Percentiles rank a stretch among this genome's conserved stretches.
These are phyloP conservation scores for Candida piceae DNA, from an alignment of 805 yeast species.

Conservation along the genomic window DNA sequence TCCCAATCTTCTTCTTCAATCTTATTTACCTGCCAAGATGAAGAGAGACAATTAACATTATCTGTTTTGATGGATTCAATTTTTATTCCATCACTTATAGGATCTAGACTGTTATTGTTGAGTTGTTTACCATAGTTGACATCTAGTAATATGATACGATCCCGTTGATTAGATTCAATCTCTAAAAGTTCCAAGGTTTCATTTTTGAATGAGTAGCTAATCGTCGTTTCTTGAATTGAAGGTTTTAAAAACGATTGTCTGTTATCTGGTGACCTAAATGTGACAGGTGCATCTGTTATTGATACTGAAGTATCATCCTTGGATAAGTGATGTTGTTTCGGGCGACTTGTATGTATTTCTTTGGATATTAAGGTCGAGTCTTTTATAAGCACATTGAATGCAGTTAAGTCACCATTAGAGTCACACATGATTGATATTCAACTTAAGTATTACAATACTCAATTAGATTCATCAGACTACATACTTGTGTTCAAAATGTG, in stretches of 20 bases:
- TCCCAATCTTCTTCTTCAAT: slow-evolving; percentile 11
- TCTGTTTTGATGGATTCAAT: slow-evolving; percentile 1
- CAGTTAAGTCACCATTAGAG: neutral
- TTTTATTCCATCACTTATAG: slow-evolving; percentile 6
- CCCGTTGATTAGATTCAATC: neutral
- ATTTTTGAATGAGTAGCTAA: slow-evolving; percentile 7
- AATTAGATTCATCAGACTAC: no score
- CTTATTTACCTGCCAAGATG: slow-evolving; percentile 11
- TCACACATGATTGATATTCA: no score
- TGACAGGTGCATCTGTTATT: neutral
- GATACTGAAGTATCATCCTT: neutral
- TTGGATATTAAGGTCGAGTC: slow-evolving; percentile 9
- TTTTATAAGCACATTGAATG: slow-evolving; percentile 8
- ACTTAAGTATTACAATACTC: neutral
- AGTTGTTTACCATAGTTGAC: slow-evolving; percentile 2
- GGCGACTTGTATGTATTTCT: slow-evolving; percentile 5
- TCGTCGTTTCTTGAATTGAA: neutral
- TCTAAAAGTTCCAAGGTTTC: slow-evolving; percentile 10
- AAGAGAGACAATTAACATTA: slow-evolving; percentile 9
- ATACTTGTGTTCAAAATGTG: no score
- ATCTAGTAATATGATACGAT: neutral
- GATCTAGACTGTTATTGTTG: slow-evolving; percentile 5
- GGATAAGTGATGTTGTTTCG: neutral
- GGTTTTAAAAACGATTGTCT: slow-evolving; percentile 3
- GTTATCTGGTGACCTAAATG: no score